Evolutionary conservation across 371 early-diverging fungal species (phyloP), one percentile per base, ranked within the genome.

Genomic region (Umbelopsis sp.): DNA sequence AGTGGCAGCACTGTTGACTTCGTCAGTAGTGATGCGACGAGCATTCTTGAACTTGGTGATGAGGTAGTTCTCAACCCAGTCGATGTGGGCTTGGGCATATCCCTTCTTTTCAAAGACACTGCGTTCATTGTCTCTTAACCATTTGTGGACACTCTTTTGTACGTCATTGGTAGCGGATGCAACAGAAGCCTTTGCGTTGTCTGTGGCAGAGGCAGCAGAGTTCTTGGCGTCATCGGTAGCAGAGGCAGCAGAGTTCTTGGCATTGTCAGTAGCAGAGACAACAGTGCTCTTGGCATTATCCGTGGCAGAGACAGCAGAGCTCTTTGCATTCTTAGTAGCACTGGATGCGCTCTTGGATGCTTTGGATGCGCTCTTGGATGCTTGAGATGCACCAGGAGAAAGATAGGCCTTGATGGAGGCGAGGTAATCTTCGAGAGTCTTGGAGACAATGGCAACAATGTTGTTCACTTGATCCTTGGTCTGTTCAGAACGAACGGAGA

Each of bases 31-130:
- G 35, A 57, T 57, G 37, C 35, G 35, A 8, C n/a, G 29, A 29
- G 57, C 35, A 44, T 76, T 69, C 25, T 53, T 50, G 69, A 83
- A 74, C 7, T 75, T 74, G 35, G 70, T 67, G 12, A 71, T 66
- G 10, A 83, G 70, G 45, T 77, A 75, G 50, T 77, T 74, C 45
- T 79, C 70, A 18, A 83, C 53, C 78, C 80, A 78, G 25, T 83
- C 70, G 29, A 83, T 70, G 25, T 83, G 81, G 9, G 80, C 78
- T 63, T 83, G 78, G 12, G 83, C 76, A 57, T 83, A 83, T 14
- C 83, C 83, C 57, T 57, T 57, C 37, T 57, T 57, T 35, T 57
- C 57, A 35, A 37, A 57, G 18, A 57, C 37, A 57, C 57, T 57
- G 57, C 57, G 57, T 35, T 57, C 57, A 57, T 57, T 57, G 35